Base-by-base conservation (phyloP, 2,329 filamentous ascomycete genomes). In the Lojkania enalia region DNA sequence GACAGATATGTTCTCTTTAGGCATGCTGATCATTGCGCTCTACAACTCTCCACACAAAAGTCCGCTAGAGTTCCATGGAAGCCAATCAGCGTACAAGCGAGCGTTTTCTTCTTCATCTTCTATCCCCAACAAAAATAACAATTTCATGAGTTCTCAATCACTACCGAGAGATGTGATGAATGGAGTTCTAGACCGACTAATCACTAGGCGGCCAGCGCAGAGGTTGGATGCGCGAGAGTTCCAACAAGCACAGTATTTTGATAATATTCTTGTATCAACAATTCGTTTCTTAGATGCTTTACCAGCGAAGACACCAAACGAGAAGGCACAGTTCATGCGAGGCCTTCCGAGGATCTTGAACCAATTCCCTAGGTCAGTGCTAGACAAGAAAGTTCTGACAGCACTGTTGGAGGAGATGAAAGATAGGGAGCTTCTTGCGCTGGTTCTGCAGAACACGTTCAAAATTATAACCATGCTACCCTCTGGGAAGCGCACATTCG, bases 41-140 rank as follows among this genome's bases (percentile, higher is more conserved):
- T 97, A 97, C 72, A 96, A 96, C 68, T 90, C 86, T n/a, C 94
- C 94, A 3, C 94, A 96, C 70, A 77, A 74, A 18, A 97, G 92
- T 13, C 94, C 94, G 1, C 71, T 99, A 39, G 87, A 95, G 62
- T 82, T 86, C 9, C 86, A 92, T 60, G 84, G 85, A 35, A 96
- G 89, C 57, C 69, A 88, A 9, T 89, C 88, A 3, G 82, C 87
- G 0, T 99, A 96, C 70, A 95, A 92, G 69, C 83, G 90, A 39
- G 70, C 91, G 0, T 91, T 97, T 62, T 81, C 84, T 30, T 87
- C 86, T 2, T 84, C 89, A 0, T 87, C 89, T 0, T 85, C 85
- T 2, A 82, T 90, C 5, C 94, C 94, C 0, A 89, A 86, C 11
- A 76, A 83, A 36, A 81, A 74, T 53, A 99, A 99, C 74, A 89